Evolutionary conservation across 768 basidiomycete genomes (phyloP).

Genomic region (Panellus pusillus): DNA sequence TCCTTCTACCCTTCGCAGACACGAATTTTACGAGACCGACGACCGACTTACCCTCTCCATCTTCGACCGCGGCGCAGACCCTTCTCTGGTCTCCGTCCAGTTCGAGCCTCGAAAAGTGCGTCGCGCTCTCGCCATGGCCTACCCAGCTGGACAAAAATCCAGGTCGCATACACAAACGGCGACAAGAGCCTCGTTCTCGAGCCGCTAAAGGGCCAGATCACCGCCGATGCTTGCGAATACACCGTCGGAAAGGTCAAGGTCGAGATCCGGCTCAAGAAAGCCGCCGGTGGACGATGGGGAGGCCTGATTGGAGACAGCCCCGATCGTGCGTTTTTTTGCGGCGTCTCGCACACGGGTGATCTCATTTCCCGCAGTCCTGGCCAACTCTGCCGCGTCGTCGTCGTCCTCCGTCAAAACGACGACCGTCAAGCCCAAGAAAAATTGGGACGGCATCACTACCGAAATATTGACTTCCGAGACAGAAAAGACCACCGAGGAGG

Average conservation of each 20-base stretch:
- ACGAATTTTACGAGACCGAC: conserved; percentile 89
- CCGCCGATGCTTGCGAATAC: conserved; percentile 57
- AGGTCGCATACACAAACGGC: conserved; percentile 67
- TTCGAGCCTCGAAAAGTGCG: conserved; percentile 67
- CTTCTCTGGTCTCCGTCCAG: conserved; percentile 55
- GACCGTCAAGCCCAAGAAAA: conserved; percentile 58
- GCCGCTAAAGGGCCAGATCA: conserved; percentile 82
- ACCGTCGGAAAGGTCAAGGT: conserved; percentile 86
- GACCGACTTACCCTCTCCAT: conserved; percentile 71
- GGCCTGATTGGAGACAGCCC: conserved; percentile 71
- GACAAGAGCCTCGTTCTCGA: conserved; percentile 71
- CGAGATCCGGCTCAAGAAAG: conserved; percentile 78
- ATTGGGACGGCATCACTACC: conserved; percentile 87
- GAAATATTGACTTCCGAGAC: conserved; percentile 68
- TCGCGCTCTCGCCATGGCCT: neutral
- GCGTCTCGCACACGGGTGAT: neutral
- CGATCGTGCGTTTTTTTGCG: conserved; percentile 54
- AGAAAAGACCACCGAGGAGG: conserved; percentile 67
- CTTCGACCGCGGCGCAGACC: conserved; percentile 77
- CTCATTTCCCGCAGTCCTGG: conserved; percentile 25
- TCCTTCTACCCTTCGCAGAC: conserved; percentile 41
- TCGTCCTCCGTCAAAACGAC: conserved; percentile 33
- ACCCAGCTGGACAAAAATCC: neutral
- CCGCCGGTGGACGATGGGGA: conserved; percentile 69
- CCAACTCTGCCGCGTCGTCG: conserved; percentile 31